Evolutionary conservation across 2,329 filamentous ascomycete species (phyloP).

Genomic region (Neodidymelliopsis sp.): DNA sequence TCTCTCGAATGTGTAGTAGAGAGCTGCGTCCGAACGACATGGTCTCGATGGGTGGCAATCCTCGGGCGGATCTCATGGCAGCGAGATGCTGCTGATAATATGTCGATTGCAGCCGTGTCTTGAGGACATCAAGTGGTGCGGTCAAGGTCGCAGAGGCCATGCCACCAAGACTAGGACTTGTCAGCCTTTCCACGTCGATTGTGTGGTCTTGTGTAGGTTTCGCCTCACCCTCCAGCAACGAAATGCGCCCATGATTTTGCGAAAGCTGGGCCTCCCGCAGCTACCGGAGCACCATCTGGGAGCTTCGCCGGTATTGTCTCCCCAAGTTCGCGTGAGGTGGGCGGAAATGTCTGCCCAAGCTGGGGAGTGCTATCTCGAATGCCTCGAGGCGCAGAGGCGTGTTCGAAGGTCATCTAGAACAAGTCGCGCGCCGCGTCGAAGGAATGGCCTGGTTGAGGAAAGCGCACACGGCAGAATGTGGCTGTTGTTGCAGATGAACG

Average conservation of each 20-base stretch:
- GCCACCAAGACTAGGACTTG: constrained; percentile 73
- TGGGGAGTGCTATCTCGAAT: constrained; percentile 37
- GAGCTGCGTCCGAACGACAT: constrained; percentile 72
- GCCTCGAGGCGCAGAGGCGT: constrained; percentile 39
- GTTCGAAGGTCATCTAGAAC: constrained; percentile 47
- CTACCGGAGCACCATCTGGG: constrained; percentile 50
- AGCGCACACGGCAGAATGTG: background rate
- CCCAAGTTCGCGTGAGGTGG: constrained; percentile 69
- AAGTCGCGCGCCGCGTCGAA: constrained; percentile 18
- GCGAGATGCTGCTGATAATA: constrained; percentile 88
- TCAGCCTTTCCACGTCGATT: constrained; percentile 39
- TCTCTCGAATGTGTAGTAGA: constrained; percentile 81
- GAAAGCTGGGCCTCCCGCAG: constrained; percentile 52
- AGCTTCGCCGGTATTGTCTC: constrained; percentile 59
- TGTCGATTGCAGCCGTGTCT: constrained; percentile 91
- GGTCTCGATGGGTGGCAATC: constrained; percentile 60
- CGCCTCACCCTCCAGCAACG: constrained; percentile 80
- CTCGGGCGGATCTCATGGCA: constrained; percentile 68
- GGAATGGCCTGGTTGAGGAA: background rate
- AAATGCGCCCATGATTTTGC: constrained; percentile 90
- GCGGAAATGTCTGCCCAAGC: constrained; percentile 38
- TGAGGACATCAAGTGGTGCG: constrained; percentile 90
- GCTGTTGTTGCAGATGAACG: background rate
- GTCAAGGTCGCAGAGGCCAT: constrained; percentile 95
- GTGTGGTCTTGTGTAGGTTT: background rate